phyloP scores from a whole-genome alignment of 73 alveolate genomes.

The Paramecium primaurelia region DNA sequence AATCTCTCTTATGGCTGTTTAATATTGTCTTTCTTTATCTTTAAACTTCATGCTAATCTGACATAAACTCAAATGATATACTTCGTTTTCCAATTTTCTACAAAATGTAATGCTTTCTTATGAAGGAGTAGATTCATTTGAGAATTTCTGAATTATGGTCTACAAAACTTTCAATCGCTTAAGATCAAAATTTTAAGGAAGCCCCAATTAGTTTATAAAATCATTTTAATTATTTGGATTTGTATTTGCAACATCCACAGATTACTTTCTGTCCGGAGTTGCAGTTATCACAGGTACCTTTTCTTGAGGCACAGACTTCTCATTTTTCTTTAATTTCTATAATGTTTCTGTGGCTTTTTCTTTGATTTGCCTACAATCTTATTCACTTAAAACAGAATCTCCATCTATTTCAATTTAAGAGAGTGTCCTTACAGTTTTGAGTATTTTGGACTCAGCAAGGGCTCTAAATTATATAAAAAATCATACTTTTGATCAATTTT shows the following conservation, averaged over 20 bases:
- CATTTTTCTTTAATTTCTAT: background rate
- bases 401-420: background rate
- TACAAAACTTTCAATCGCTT: background rate
- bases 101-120: background rate
- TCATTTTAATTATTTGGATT: background rate
- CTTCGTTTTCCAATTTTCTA: slow-evolving; percentile 28
- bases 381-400: background rate
- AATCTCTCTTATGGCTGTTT: background rate
- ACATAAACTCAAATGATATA: background rate
- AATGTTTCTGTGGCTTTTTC: background rate
- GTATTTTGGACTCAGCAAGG: background rate
- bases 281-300: background rate
- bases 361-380: background rate
- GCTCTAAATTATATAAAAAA: background rate
- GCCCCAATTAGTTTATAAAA: background rate
- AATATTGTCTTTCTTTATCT: background rate
- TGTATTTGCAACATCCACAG: background rate
- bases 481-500: background rate
- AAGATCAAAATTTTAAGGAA: background rate
- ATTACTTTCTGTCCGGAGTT: background rate
- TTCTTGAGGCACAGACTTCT: background rate
- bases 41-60: background rate
- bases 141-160: background rate
- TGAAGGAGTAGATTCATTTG: background rate
- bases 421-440: slow-evolving; percentile 22